A percentile compares a stretch with the other conserved stretches of the same genome.
Evolutionary conservation across 2,329 filamentous ascomycete species (phyloP).

Genomic region (Alternaria angustiovoidea): DNA sequence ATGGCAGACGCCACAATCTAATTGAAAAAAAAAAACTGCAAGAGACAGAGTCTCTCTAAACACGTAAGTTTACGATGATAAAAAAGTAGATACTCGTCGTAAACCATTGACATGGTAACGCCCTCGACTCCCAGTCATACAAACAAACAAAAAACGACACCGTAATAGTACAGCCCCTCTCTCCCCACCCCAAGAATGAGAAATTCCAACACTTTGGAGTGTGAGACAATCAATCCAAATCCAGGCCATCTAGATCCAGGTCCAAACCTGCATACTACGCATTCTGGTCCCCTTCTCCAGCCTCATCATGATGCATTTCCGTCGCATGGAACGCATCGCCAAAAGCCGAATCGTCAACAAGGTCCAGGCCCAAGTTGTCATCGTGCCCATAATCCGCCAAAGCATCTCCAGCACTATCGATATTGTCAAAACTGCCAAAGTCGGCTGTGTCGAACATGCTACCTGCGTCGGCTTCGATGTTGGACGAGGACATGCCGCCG

Average conservation of each 20-base stretch:
- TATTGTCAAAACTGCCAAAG: conserved; percentile 48
- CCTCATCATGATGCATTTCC: conserved; percentile 45
- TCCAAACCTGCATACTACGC: conserved; percentile 23
- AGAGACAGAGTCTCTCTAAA: neutral
- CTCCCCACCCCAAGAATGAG: neutral
- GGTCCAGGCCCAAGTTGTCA: conserved; percentile 48
- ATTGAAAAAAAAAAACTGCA: neutral
- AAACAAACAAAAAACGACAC: neutral
- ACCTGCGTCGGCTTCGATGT: conserved; percentile 40
- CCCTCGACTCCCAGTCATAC: conserved; percentile 7
- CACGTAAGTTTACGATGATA: neutral
- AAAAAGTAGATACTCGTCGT: neutral
- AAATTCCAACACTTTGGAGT: neutral
- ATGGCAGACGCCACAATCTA: neutral
- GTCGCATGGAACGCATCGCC: conserved; percentile 53
- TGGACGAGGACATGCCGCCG: conserved; percentile 27
- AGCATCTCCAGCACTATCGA: conserved; percentile 52
- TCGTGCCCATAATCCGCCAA: conserved; percentile 50
- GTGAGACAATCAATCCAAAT: neutral
- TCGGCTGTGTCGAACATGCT: conserved; percentile 51
- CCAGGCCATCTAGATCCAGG: neutral
- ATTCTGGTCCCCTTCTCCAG: conserved; percentile 36
- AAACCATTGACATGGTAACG: neutral
- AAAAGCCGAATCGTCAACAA: conserved; percentile 52
- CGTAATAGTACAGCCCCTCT: conserved; percentile 9